Conservation (phyloP, 352 stramenopile species). For the Pythium chondricola region DNA sequence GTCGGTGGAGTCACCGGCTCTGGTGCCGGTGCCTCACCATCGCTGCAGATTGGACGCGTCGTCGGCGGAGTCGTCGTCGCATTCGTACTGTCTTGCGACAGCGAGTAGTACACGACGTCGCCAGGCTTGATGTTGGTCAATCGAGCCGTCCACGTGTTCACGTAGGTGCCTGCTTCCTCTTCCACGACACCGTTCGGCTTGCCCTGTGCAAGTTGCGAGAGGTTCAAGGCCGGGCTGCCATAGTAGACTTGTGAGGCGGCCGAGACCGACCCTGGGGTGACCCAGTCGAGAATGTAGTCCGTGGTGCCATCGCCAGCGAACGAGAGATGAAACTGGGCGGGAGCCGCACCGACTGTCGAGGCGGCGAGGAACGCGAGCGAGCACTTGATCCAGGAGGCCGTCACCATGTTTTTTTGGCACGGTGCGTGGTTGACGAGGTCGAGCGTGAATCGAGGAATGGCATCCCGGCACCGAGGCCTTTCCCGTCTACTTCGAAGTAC, state of each 20-base stretch:
- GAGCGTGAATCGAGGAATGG: too few relatives aligned
- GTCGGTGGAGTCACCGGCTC: too few relatives aligned
- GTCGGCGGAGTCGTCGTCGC: slow-evolving; percentile 7
- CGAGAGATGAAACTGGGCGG: slow-evolving; percentile 60
- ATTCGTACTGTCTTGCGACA: slow-evolving; percentile 23
- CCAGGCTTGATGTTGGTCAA: slow-evolving; percentile 38
- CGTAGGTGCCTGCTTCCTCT: slow-evolving; percentile 24
- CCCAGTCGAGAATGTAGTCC: slow-evolving; percentile 72
- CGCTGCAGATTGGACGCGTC: slow-evolving; percentile 27
- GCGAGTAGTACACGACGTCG: slow-evolving; percentile 50
- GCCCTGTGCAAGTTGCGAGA: slow-evolving; percentile 28
- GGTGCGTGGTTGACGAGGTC: too few relatives aligned
- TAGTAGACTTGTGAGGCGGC: slow-evolving; percentile 34
- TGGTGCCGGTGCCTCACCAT: too few relatives aligned
- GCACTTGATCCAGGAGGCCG: too few relatives aligned
- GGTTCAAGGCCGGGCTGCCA: slow-evolving; percentile 30
- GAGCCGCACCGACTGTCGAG: too few relatives aligned
- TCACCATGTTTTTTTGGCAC: too few relatives aligned
- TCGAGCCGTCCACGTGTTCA: slow-evolving; percentile 56
- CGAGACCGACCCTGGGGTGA: slow-evolving; percentile 33
- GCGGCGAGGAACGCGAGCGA: too few relatives aligned
- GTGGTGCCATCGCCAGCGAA: slow-evolving; percentile 34
- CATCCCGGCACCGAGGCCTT: too few relatives aligned
- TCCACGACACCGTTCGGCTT: slow-evolving; percentile 40
- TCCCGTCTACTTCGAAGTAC: too few relatives aligned